These are phyloP conservation scores for Trichosanthes cucumerina DNA, from an alignment of 306 rosid species.

Conservation along the genomic window DNA sequence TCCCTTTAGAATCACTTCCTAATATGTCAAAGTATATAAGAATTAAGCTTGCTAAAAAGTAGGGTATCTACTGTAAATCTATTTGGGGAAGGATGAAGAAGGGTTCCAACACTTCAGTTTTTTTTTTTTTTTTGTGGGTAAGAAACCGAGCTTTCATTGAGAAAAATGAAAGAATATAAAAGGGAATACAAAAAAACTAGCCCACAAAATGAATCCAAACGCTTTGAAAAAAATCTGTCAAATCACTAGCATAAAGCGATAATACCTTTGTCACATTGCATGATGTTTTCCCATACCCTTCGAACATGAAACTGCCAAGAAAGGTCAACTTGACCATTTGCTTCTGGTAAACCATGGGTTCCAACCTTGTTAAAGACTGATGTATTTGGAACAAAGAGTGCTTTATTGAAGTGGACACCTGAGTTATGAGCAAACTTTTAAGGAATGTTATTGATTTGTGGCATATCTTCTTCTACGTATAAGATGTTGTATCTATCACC, in stretches of 20 bases:
- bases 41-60: background rate
- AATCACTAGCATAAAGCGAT: background rate
- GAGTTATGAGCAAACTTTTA: background rate
- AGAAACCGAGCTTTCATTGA: no score
- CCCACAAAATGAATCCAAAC: no score
- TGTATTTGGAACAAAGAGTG: constrained; percentile 74
- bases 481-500: background rate
- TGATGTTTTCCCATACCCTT: constrained; percentile 74
- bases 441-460: background rate
- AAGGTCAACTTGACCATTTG: constrained; percentile 55
- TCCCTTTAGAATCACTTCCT: constrained; percentile 33
- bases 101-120: background rate
- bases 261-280: constrained; percentile 56
- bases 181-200: no score
- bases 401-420: constrained; percentile 87
- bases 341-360: constrained; percentile 39
- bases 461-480: background rate
- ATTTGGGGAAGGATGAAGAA: background rate
- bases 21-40: constrained; percentile 9
- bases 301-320: constrained; percentile 82
- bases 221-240: background rate
- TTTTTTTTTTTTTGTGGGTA: no score
- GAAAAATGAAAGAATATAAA: no score
- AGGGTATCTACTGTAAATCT: background rate
- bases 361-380: constrained; percentile 77